phyloP scores from a whole-genome alignment of 2,329 filamentous ascomycete species.

The Helotiales sp. region DNA sequence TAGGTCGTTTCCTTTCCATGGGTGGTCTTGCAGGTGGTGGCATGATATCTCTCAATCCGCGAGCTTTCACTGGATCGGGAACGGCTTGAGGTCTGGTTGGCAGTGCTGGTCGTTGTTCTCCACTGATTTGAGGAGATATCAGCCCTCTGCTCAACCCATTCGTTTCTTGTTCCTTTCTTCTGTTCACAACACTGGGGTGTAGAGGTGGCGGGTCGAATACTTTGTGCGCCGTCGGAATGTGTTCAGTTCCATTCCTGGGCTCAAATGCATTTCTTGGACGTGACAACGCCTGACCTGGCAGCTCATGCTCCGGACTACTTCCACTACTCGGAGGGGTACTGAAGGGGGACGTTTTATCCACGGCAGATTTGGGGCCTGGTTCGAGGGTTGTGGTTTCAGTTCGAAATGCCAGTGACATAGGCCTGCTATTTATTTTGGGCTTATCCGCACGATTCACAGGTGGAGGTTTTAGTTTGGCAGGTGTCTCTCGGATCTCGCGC shows the following conservation, averaged over 20 bases:
- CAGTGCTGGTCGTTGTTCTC: slow-evolving; percentile 53
- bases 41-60: slow-evolving; percentile 21
- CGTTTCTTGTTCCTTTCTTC: slow-evolving; percentile 50
- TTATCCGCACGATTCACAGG: slow-evolving; percentile 83
- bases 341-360: slow-evolving; percentile 71
- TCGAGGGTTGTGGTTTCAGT: slow-evolving; percentile 41
- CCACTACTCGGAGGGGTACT: slow-evolving; percentile 82
- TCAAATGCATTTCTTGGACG: slow-evolving; percentile 39
- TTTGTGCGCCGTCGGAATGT: slow-evolving; percentile 35
- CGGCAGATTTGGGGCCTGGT: slow-evolving; percentile 23
- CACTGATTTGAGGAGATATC: slow-evolving; percentile 49
- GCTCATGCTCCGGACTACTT: slow-evolving; percentile 59
- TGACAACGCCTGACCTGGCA: slow-evolving; percentile 55
- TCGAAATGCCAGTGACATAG: slow-evolving; percentile 38
- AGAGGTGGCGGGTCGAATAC: slow-evolving; percentile 58
- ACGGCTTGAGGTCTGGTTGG: slow-evolving; percentile 52
- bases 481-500: slow-evolving; percentile 15
- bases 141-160: slow-evolving; percentile 48
- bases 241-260: slow-evolving; percentile 48
- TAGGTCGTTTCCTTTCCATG: slow-evolving; percentile 35
- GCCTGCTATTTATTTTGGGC: slow-evolving; percentile 60
- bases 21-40: slow-evolving; percentile 38
- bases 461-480: slow-evolving; percentile 59
- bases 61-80: slow-evolving; percentile 39
- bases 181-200: slow-evolving; percentile 54